phyloP scores from a whole-genome alignment of 495 filamentous ascomycete species.

The Choiromyces venosus region DNA sequence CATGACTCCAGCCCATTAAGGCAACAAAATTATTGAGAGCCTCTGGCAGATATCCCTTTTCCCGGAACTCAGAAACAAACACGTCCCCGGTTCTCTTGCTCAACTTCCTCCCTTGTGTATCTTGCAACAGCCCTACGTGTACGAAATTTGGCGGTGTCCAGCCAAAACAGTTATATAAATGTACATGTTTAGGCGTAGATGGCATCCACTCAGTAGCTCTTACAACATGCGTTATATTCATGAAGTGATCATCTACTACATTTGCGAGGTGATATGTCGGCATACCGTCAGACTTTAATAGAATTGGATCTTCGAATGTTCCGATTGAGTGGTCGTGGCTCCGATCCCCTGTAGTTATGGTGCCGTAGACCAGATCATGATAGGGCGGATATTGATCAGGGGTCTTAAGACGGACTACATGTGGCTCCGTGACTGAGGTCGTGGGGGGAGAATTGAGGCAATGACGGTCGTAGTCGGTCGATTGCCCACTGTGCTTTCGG shows the following conservation, averaged over 20 bases:
- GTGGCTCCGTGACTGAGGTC: slow-evolving; percentile 66
- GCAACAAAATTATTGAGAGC: slow-evolving; percentile 77
- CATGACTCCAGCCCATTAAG: slow-evolving; percentile 79
- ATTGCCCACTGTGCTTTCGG: slow-evolving; percentile 54
- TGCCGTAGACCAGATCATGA: slow-evolving; percentile 71
- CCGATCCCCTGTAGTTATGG: slow-evolving; percentile 50
- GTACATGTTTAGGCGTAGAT: slow-evolving; percentile 82
- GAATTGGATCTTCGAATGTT: slow-evolving; percentile 68
- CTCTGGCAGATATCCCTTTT: slow-evolving; percentile 64
- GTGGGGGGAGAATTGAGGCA: slow-evolving; percentile 61
- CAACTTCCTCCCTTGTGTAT: slow-evolving; percentile 70
- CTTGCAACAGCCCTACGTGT: slow-evolving; percentile 80
- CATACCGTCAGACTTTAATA: slow-evolving; percentile 82
- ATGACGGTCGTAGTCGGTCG: slow-evolving; percentile 69
- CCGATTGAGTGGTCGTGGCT: slow-evolving; percentile 42
- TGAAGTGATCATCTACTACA: slow-evolving; percentile 88
- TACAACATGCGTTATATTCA: slow-evolving; percentile 94
- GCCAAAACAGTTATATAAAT: slow-evolving; percentile 79
- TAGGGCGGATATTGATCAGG: slow-evolving; percentile 56
- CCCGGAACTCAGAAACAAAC: slow-evolving; percentile 62
- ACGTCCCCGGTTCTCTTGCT: slow-evolving; percentile 78
- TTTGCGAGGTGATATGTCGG: slow-evolving; percentile 97
- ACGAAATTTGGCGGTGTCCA: slow-evolving; percentile 81
- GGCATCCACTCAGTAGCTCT: slow-evolving; percentile 86
- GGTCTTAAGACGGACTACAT: slow-evolving; percentile 70